Evolutionary conservation across 2,329 filamentous ascomycete genomes (phyloP), one percentile per base, ranked within the genome.

Genomic region (Cladosporium sp.): DNA sequence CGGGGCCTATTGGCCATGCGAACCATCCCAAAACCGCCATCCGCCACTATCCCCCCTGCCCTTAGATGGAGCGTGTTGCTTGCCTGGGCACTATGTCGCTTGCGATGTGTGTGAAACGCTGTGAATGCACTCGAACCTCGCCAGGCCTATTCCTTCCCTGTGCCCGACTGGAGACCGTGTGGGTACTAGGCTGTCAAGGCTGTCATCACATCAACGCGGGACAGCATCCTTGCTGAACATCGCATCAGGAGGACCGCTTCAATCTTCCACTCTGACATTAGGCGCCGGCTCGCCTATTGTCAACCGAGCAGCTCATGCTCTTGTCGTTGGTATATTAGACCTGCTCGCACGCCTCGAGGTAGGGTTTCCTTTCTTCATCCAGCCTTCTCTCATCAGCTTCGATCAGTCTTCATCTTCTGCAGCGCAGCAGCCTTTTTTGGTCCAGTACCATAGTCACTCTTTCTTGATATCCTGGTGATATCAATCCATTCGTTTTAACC

Each of bases 381-480:
- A 48, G 36, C 36, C 43, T 50, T 50, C 48, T 50, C 39, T 40
- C 39, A 18, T 38, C 30, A 49, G 27, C 38, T 42, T 41, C 19
- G 15, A 18, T 38, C 20, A 16, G 8, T 18, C 30, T 9, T 12
- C 36, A 18, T 20, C 48, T 50, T 39, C 48, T 43, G 48, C 38
- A 39, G 39, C 38, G 39, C 30, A 42, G 20, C 15, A 29, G 15
- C 32, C 22, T 30, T 43, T n/a, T 43, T 50, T 39, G 48, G 38
- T 32, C 35, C 32, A 13, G 48, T 50, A 38, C 48, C 48, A 39
- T 38, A 43, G 48, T 38, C 48, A 50, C 25, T 50, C 48, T 32
- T 43, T 43, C n/a, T 13, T 20, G 48, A 50, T 50, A 50, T 50
- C 48, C 48, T 43, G 48, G 48, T 50, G 48, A 43, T 50, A 50